These are phyloP conservation scores for Blastocystis sp. DNA, from an alignment of 352 stramenopile species.

Conservation along the genomic window DNA sequence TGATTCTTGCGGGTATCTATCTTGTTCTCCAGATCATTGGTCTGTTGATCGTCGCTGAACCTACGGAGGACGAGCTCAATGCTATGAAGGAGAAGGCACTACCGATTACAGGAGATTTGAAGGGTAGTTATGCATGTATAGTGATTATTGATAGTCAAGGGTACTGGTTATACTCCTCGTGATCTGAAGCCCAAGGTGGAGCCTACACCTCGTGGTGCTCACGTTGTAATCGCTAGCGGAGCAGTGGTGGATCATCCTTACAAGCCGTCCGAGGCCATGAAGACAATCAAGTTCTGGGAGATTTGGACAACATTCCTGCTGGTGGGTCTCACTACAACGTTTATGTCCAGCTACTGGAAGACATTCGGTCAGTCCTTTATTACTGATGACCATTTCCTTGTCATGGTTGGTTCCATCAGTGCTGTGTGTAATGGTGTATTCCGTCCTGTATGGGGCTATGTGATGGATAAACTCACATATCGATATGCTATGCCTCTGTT, in stretches of 20 bases:
- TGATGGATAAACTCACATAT: slow-evolving; percentile 59
- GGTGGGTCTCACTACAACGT: slow-evolving; percentile 46
- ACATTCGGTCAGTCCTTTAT: slow-evolving; percentile 53
- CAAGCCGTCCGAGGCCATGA: slow-evolving; percentile 42
- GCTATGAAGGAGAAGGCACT: slow-evolving; percentile 30
- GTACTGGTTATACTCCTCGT: slow-evolving; percentile 35
- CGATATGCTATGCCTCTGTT: slow-evolving; percentile 38
- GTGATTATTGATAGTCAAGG: background rate
- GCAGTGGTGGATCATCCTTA: slow-evolving; percentile 35
- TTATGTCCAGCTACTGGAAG: slow-evolving; percentile 61
- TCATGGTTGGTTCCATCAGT: slow-evolving; percentile 19
- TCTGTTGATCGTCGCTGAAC: slow-evolving; percentile 9
- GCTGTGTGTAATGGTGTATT: slow-evolving; percentile 60
- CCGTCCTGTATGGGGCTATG: slow-evolving; percentile 37
- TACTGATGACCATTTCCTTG: slow-evolving; percentile 40
- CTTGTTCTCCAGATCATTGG: slow-evolving; percentile 23
- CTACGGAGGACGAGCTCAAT: slow-evolving; percentile 37
- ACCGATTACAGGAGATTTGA: slow-evolving; percentile 18
- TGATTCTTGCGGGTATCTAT: slow-evolving; percentile 19
- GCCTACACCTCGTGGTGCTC: background rate
- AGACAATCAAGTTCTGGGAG: slow-evolving; percentile 57
- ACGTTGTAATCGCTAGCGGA: background rate
- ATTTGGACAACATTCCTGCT: slow-evolving; percentile 60
- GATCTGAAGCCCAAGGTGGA: slow-evolving; percentile 19
- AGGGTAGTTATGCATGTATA: slow-evolving; percentile 4